Evolutionary conservation across 768 basidiomycete genomes (phyloP), one percentile per base, ranked within the genome.

Genomic region (Pisolithus tinctorius): DNA sequence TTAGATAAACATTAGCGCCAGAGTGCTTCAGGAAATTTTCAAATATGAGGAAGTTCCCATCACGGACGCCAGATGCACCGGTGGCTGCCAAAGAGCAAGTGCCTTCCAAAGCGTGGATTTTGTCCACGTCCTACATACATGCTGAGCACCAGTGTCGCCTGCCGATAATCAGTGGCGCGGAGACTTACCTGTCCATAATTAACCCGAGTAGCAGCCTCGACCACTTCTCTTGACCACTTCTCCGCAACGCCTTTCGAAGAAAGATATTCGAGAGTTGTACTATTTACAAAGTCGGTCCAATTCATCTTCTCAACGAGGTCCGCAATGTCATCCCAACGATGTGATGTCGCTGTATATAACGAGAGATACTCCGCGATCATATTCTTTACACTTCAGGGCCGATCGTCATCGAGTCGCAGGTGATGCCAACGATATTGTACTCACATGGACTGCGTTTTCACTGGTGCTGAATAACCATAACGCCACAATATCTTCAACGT

Each of bases 41-140:
- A 59, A 97, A 97, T 34, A 97, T 76, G 59, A 80, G 80, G 66
- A 77, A 86, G 66, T 96, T 95, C 5, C 95, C 95, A 6, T 88
- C 85, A 53, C 74, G 66, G 42, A 95, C 79, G 11, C 77, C 74
- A 3, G 71, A 69, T 0, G 89, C 90, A 13, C 83, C 83, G 0
- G 61, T 67, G 3, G 92, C 76, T 3, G 90, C 88, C 71, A 97
- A 76, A 7, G 83, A 84, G 47, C 75, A 75, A 11, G 80, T 66
- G 6, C 85, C 89, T 50, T 80, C 90, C 27, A 97, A 68, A 0
- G 81, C 90, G 62, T 95, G 90, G 1, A 97, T 84, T 23, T 71
- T 58, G 57, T 80, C 75, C 11, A 81, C 75, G 60, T 92, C 81
- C 79, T 90, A 60, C 9, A 47, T 23, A 26, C 23, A 46, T 30